phyloP scores from a whole-genome alignment of 1,284 basidiomycete genomes.

The Naganishia sp. region DNA sequence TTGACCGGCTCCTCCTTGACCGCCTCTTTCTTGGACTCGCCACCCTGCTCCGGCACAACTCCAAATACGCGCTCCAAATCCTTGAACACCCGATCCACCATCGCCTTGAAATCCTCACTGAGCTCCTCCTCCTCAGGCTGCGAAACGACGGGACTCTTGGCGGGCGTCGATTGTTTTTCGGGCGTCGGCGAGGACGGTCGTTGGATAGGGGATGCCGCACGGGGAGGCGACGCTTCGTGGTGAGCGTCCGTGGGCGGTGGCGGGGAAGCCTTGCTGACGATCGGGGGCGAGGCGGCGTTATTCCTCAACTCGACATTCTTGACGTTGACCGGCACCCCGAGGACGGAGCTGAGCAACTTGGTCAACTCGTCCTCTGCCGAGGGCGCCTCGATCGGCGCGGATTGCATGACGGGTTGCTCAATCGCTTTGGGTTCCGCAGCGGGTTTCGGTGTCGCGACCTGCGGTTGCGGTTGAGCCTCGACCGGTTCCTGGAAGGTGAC shows the following conservation, averaged over 20 bases:
- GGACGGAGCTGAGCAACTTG: constrained; percentile 14
- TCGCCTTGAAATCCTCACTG: constrained; percentile 19
- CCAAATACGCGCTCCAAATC: constrained; percentile 20
- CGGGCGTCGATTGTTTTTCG: not conserved
- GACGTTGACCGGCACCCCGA: constrained; percentile 6
- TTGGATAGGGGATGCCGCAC: not conserved
- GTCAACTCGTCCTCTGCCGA: constrained; percentile 5
- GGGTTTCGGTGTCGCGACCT: not conserved
- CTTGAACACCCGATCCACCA: constrained; percentile 28
- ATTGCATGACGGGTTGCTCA: not conserved
- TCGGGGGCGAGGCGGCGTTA: not conserved
- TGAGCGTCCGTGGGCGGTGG: not conserved
- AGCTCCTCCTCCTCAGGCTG: constrained; percentile 3
- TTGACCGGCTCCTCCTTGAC: not conserved
- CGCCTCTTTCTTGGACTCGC: not conserved
- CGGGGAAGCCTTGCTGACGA: not conserved
- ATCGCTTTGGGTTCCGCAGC: not conserved
- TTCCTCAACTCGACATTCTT: constrained; percentile 3
- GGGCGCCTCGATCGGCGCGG: not conserved
- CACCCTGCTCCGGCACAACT: not conserved
- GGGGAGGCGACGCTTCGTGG: not conserved
- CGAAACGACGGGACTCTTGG: no score
- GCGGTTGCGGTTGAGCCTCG: no score
- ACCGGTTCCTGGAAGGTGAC: not conserved
- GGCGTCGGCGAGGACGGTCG: constrained; percentile 15